Percentiles rank a stretch among this genome's conserved stretches.
phyloP scores from a whole-genome alignment of 768 basidiomycete species.

The Podaxis sp. region DNA sequence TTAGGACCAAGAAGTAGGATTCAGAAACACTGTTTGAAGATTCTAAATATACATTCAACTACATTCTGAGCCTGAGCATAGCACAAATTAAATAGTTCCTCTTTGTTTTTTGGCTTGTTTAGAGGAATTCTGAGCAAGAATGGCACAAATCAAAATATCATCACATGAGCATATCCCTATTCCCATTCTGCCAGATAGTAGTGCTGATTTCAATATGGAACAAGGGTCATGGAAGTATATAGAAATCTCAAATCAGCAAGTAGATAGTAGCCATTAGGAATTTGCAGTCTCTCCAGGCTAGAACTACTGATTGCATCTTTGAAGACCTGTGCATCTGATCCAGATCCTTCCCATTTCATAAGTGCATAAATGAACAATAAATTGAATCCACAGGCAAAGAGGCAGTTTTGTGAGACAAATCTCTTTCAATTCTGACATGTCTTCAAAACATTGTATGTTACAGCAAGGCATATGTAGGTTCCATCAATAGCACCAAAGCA shows the following conservation, averaged over 20 bases:
- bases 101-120: constrained; percentile 29
- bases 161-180: constrained; percentile 25
- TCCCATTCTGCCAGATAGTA: constrained; percentile 41
- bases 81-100: constrained; percentile 37
- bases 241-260: constrained; percentile 39
- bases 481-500: no score
- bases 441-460: constrained; percentile 23
- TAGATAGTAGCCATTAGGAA: constrained; percentile 31
- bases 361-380: constrained; percentile 27
- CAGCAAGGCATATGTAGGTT: no score
- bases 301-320: constrained; percentile 24
- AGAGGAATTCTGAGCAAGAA: background rate
- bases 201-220: constrained; percentile 33
- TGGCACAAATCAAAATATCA: background rate
- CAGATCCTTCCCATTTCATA: constrained; percentile 34
- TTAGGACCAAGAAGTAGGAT: constrained; percentile 11
- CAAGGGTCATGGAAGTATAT: constrained; percentile 29
- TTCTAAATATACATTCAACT: constrained; percentile 38
- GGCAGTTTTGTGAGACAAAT: no score
- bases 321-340: constrained; percentile 25
- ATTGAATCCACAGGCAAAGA: constrained; percentile 18
- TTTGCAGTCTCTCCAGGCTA: constrained; percentile 22
- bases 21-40: constrained; percentile 18
- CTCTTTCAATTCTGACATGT: constrained; percentile 9
- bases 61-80: constrained; percentile 35